Evolutionary conservation across 768 basidiomycete genomes (phyloP), one percentile per base, ranked within the genome.

Genomic region (Trametes elegans): DNA sequence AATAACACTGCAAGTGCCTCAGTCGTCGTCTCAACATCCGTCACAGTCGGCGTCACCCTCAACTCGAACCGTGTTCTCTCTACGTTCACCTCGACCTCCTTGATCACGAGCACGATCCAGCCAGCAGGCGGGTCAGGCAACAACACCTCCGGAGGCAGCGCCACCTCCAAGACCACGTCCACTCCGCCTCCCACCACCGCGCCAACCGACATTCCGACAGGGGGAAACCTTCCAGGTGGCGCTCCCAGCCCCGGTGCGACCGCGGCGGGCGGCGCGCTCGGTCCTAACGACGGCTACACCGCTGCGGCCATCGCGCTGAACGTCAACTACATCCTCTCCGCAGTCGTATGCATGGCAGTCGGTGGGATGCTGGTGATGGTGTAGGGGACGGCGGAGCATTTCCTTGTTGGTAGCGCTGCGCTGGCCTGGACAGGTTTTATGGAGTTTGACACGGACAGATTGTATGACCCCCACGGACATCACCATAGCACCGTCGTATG

Each of bases 211-310:
- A 70, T 85, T 27, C 67, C 76, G 26, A 85, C 79, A 31, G 87
- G 85, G 10, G 84, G 76, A 28, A 62, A 56, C 27, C 73, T 79
- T 13, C 52, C 70, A 3, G 62, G 70, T 6, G 81, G 81, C 23
- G 87, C 87, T 2, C 87, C 87, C 9, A 68, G 72, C 40, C 88
- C 87, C 23, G 87, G 87, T 19, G 69, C 73, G 43, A 59, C 72
- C 18, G 76, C 70, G 38, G 44, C 66, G 5, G 60, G 66, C 16
- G 84, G 81, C 24, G 69, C 78, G 31, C 85, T 76, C 57, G 88
- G 88, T n/a, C 88, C 88, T 42, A 75, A 76, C 42, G 87, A 90
- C 63, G 68, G 74, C 48, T 89, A 83, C 70, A 83, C 82, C 58
- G 79, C 84, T 26, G 79, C 76, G 11, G 88, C 81, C 7, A 62